phyloP scores from a whole-genome alignment of 2,329 filamentous ascomycete species.

The Aspergillus pseudoglaucus region DNA sequence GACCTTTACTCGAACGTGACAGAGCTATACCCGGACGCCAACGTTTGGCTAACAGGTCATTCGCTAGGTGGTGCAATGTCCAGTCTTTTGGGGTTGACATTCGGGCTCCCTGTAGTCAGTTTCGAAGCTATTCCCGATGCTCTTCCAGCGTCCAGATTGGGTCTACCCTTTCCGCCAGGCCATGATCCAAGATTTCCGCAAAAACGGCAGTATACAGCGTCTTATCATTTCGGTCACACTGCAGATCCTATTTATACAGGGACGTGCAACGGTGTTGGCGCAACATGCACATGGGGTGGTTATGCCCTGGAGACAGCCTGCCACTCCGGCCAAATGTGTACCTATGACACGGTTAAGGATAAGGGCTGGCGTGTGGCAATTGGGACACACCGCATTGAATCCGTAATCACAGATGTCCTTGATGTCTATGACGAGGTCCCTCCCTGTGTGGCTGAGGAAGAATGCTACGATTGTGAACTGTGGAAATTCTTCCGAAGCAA shows the following conservation, averaged over 20 bases:
- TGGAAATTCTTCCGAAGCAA: slow-evolving; percentile 98
- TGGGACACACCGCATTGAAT: slow-evolving; percentile 82
- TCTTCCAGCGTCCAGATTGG: slow-evolving; percentile 74
- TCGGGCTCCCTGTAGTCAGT: slow-evolving; percentile 81
- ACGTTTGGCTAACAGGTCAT: slow-evolving; percentile 86
- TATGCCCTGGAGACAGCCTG: slow-evolving; percentile 94
- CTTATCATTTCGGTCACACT: slow-evolving; percentile 89
- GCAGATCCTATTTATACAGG: slow-evolving; percentile 94
- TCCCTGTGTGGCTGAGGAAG: slow-evolving; percentile 66
- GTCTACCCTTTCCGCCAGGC: slow-evolving; percentile 77
- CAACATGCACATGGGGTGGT: slow-evolving; percentile 81
- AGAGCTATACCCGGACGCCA: slow-evolving; percentile 73
- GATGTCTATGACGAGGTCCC: slow-evolving; percentile 76
- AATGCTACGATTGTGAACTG: slow-evolving; percentile 79
- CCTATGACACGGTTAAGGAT: slow-evolving; percentile 87
- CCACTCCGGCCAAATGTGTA: slow-evolving; percentile 79
- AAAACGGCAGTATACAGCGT: slow-evolving; percentile 63
- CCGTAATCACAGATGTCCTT: slow-evolving; percentile 82
- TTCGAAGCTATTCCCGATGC: slow-evolving; percentile 93
- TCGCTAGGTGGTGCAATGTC: slow-evolving; percentile 86
- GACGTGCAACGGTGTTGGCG: slow-evolving; percentile 82
- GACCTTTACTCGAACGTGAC: slow-evolving; percentile 92
- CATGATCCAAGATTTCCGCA: slow-evolving; percentile 66
- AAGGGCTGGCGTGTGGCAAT: slow-evolving; percentile 89
- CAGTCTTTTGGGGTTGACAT: slow-evolving; percentile 83